A percentile compares a stretch with the other conserved stretches of the same genome.
Evolutionary conservation across 2,329 filamentous ascomycete genomes (phyloP).

Genomic region (Microsporum ferrugineum): DNA sequence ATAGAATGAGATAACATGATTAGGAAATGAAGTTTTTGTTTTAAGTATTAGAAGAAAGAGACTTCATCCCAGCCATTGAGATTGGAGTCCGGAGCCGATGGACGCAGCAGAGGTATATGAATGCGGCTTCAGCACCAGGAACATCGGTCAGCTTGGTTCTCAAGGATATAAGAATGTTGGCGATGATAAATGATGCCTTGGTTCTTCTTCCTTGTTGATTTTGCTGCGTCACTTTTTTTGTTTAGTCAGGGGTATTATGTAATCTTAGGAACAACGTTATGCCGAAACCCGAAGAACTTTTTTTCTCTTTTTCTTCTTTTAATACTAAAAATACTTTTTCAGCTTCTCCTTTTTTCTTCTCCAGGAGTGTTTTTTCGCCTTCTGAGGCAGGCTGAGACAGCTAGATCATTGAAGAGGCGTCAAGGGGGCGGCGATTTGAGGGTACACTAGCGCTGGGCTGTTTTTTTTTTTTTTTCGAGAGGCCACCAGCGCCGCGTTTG

Average conservation of each 20-base stretch:
- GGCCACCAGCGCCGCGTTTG: neutral
- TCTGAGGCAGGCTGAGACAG: neutral
- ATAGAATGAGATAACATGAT: neutral
- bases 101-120: neutral
- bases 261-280: neutral
- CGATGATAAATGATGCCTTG: neutral
- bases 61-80: conserved; percentile 2
- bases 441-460: neutral
- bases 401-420: neutral
- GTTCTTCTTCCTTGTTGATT: neutral
- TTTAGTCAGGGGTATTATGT: conserved; percentile 1
- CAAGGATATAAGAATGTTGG: neutral
- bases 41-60: neutral
- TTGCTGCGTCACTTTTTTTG: conserved; percentile 4
- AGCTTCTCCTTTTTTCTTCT: neutral
- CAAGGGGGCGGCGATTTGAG: neutral
- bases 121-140: neutral
- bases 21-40: neutral
- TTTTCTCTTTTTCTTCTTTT: neutral
- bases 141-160: neutral
- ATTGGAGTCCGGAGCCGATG: neutral
- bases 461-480: neutral
- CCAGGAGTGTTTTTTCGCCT: neutral
- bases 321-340: neutral
- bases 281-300: neutral